Conservation (phyloP, 441 rosid genomes). For the Mallotus japonicus region DNA sequence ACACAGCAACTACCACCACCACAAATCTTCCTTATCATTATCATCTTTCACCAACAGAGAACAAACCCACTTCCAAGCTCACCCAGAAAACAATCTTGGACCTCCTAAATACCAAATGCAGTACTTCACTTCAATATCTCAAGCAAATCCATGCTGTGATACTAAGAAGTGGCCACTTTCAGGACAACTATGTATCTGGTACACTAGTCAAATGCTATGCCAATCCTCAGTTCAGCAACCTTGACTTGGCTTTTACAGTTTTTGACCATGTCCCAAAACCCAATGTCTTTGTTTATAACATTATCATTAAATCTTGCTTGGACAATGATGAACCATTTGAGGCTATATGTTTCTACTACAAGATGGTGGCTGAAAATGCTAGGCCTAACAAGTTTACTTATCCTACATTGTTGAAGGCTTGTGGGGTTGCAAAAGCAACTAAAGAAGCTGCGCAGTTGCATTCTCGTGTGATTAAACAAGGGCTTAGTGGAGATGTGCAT, state of each 20-base stretch:
- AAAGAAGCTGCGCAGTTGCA: slow-evolving; percentile 42
- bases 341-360: slow-evolving; percentile 27
- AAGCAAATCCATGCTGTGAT: slow-evolving; percentile 42
- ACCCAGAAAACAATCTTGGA: slow-evolving; percentile 35
- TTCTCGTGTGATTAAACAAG: slow-evolving; percentile 39
- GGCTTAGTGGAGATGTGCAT: slow-evolving; percentile 36
- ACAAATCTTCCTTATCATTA: slow-evolving; percentile 28
- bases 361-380: slow-evolving; percentile 32
- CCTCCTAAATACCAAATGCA: slow-evolving; percentile 34
- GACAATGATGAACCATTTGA: slow-evolving; percentile 32
- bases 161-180: slow-evolving; percentile 36
- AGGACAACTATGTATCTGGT: slow-evolving; percentile 56
- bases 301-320: slow-evolving; percentile 31
- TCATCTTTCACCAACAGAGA: slow-evolving; percentile 13
- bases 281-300: slow-evolving; percentile 47
- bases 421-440: slow-evolving; percentile 19
- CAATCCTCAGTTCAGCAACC: slow-evolving; percentile 37
- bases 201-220: slow-evolving; percentile 40
- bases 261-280: slow-evolving; percentile 35
- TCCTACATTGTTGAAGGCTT: slow-evolving; percentile 45
- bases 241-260: slow-evolving; percentile 38
- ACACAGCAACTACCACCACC: slow-evolving; percentile 23
- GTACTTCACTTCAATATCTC: slow-evolving; percentile 33
- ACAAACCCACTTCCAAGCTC: slow-evolving; percentile 23
- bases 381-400: slow-evolving; percentile 48